Base-by-base conservation (phyloP, 148 eudicot species). In the Polygonum maritimum region DNA sequence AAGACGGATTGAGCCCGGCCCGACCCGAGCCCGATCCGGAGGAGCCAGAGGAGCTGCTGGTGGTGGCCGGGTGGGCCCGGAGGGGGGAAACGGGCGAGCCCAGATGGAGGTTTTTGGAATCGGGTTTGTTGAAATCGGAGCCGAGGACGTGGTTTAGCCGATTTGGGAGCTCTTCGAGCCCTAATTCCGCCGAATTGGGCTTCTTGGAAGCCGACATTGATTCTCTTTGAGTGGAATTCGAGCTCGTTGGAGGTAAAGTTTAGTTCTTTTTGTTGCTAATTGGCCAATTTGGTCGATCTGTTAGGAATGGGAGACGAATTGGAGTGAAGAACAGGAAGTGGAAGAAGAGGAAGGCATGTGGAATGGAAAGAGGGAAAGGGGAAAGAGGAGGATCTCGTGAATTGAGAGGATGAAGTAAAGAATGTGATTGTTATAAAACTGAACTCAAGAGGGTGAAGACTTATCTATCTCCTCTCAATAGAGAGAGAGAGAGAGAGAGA, bases 11-110 rank as follows among this genome's bases (percentile, higher is more conserved):
- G 40, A 74, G 75, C 0, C 45, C 69, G 1, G 75, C 57, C 69
- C 89, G 84, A 33, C 90, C 91, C 52, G 95, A 83, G n/a, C 90
- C 91, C 33, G 95, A 94, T 35, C 97, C 98, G 36, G 97, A 89
- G 0, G 98, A 94, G 67, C 91, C 85, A 0, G 98, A 91, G 0
- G 83, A 79, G 65, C 81, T 81, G 38, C 91, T 89, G 7, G 87
- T 85, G 14, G 90, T 86, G 1, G 62, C 22, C 35, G 84, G 89
- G 48, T 81, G 51, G 35, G 80, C 16, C 11, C 74, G 82, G 4
- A 91, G 74, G 9, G 96, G 91, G 1, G 92, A 89, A 65, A 89
- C 81, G 18, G 97, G 93, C 0, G 94, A 88, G 18, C 90, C 92
- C 79, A 82, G 84, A 86, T 91, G 84, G 75, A 83, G 84, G 67